Conservation (phyloP, 371 early-diverging fungal genomes). For the Batkoa obscura region DNA sequence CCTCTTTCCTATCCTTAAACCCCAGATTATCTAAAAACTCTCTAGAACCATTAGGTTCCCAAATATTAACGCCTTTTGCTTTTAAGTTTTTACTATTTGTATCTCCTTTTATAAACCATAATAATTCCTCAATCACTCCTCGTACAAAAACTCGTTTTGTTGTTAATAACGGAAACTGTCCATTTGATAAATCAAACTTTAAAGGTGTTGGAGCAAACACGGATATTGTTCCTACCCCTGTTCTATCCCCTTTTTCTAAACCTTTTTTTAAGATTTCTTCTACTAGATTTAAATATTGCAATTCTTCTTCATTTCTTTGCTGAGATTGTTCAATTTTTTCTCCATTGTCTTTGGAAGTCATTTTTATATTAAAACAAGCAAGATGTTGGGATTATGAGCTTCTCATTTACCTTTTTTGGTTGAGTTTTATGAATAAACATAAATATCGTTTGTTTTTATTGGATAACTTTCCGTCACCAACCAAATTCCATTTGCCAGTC, state of each 20-base stretch:
- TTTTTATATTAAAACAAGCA: too few relatives aligned
- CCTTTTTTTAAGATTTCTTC: constrained; percentile 62
- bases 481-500: too few relatives aligned
- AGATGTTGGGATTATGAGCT: too few relatives aligned
- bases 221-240: constrained; percentile 91
- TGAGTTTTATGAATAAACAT: too few relatives aligned
- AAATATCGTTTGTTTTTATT: too few relatives aligned
- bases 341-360: too few relatives aligned
- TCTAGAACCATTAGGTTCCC: constrained; percentile 95
- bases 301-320: constrained; percentile 22
- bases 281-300: constrained; percentile 81
- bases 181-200: constrained; percentile 68
- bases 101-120: constrained; percentile 93
- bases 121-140: constrained; percentile 87
- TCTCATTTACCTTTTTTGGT: too few relatives aligned
- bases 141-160: constrained; percentile 92
- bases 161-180: constrained; percentile 84
- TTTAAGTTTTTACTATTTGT: constrained; percentile 71
- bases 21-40: constrained; percentile 81
- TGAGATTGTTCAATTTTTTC: too few relatives aligned
- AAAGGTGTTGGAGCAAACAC: constrained; percentile 87
- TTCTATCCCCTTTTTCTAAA: constrained; percentile 70
- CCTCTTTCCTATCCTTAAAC: constrained; percentile 56
- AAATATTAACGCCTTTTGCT: constrained; percentile 82
- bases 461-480: too few relatives aligned